phyloP scores from a whole-genome alignment of 2,329 filamentous ascomycete species.

The Apiospora saccharicola region DNA sequence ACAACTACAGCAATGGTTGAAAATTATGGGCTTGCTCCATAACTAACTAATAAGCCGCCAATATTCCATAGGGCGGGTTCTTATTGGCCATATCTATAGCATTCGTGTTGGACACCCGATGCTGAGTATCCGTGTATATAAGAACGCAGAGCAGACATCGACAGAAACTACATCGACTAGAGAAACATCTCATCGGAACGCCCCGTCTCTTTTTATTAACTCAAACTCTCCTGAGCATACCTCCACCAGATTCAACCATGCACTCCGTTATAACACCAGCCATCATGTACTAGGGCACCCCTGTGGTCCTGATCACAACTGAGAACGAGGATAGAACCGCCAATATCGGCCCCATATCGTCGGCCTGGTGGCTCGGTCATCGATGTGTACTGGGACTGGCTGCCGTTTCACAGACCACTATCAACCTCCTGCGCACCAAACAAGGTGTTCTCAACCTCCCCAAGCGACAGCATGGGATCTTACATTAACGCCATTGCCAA shows the following conservation, averaged over 20 bases:
- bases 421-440: constrained; percentile 49
- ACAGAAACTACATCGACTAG: background rate
- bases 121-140: background rate
- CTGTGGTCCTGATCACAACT: constrained; percentile 48
- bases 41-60: background rate
- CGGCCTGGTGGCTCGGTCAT: constrained; percentile 52
- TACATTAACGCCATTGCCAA: constrained; percentile 47
- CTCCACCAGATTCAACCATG: background rate
- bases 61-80: background rate
- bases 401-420: constrained; percentile 45
- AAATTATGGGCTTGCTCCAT: background rate
- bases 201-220: background rate
- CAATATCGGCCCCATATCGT: constrained; percentile 54
- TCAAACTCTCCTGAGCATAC: background rate
- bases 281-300: constrained; percentile 51
- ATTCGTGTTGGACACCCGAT: background rate
- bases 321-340: constrained; percentile 49
- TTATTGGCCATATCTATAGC: background rate
- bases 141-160: background rate
- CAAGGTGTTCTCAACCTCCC: constrained; percentile 52
- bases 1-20: background rate
- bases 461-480: constrained; percentile 44
- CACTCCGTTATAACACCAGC: constrained; percentile 45
- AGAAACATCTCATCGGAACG: background rate
- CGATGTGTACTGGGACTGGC: constrained; percentile 51